These are phyloP conservation scores for Trypanosoma lewisi DNA, from an alignment of 208 protist genomes.

Conservation along the genomic window DNA sequence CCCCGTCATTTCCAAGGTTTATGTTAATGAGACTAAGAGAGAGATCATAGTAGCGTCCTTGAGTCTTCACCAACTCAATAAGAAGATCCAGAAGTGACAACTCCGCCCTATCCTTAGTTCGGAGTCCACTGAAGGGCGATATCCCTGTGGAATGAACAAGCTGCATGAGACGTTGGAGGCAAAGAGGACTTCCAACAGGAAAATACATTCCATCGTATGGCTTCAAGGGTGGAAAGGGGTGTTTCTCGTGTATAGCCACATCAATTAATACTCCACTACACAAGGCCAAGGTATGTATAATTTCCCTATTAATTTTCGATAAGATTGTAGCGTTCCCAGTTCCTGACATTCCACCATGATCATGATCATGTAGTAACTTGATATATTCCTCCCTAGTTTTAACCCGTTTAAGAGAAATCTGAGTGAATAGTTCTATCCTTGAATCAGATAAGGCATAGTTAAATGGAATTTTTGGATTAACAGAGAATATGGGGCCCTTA, in stretches of 20 bases:
- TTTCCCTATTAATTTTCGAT: slow-evolving; percentile 2
- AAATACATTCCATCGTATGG: slow-evolving; percentile 59
- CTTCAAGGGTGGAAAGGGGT: slow-evolving; percentile 4
- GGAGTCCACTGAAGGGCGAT: slow-evolving; percentile 22
- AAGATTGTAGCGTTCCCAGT: neutral
- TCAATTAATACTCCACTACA: slow-evolving; percentile 27
- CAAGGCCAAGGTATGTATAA: slow-evolving; percentile 11
- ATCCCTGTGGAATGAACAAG: slow-evolving; percentile 11
- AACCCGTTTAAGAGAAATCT: slow-evolving; percentile 42
- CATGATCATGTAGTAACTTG: no score
- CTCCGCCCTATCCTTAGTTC: slow-evolving; percentile 8
- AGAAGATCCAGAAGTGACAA: slow-evolving; percentile 9
- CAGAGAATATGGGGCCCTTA: slow-evolving; percentile 28
- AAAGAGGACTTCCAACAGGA: slow-evolving; percentile 54
- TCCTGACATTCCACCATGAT: neutral
- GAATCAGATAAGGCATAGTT: slow-evolving; percentile 38
- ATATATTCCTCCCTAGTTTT: slow-evolving; percentile 6
- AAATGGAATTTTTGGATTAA: slow-evolving; percentile 48
- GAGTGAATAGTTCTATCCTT: slow-evolving; percentile 63
- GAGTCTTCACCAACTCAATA: slow-evolving; percentile 5
- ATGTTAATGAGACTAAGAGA: slow-evolving; percentile 4
- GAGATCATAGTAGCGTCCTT: slow-evolving; percentile 22
- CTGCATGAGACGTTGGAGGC: slow-evolving; percentile 28
- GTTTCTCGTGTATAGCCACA: slow-evolving; percentile 5
- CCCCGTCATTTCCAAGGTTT: neutral